Base-by-base conservation (phyloP, 306 rosid species). In the Cotoneaster glaucophyllus region DNA sequence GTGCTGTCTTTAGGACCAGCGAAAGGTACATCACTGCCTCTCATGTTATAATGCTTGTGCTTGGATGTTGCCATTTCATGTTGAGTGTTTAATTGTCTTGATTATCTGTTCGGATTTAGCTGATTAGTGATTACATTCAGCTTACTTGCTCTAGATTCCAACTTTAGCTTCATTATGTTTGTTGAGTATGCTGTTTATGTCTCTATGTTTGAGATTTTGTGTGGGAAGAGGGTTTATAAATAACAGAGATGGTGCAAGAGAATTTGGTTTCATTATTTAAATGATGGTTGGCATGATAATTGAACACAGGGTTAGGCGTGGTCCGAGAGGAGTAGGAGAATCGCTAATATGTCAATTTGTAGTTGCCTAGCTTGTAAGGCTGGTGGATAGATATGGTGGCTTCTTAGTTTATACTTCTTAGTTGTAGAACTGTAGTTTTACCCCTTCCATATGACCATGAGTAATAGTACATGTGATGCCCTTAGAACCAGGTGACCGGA, bases 1-100 rank as follows among this genome's bases (percentile, higher is more conserved):
- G 99, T 59, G 99, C 99, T 77, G 96, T 96, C 43, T 96, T 96
- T 86, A 83, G 99, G 81, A 96, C 99, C 18, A 96, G 99, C 74
- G 99, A 93, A 25, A 93, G 99, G 99, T 96, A 89, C 1, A 22
- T 15, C n/a, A 9, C 68, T 31, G 8, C 66, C 11, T 80, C 58
- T 71, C 66, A 10, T 75, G 14, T 62, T 74, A 13, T 52, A 25
- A 52, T 22, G 24, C 25, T 24, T 71, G 65, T 73, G 22, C 62
- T 45, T 50, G 1, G 25, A 37, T 41, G 77, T 62, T 58, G 26
- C 58, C 3, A 43, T 28, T 37, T 72, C 59, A 66, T 5, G 1
- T 56, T 22, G 1, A 4, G 17, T 37, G 52, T 71, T 71, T 71
- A 70, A 53, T 11, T 12, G 1, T 21, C 25, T 31, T 52, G 64